Evolutionary conservation across 805 yeast genomes (phyloP).

Genomic region (Phaffomyces thermotolerans): DNA sequence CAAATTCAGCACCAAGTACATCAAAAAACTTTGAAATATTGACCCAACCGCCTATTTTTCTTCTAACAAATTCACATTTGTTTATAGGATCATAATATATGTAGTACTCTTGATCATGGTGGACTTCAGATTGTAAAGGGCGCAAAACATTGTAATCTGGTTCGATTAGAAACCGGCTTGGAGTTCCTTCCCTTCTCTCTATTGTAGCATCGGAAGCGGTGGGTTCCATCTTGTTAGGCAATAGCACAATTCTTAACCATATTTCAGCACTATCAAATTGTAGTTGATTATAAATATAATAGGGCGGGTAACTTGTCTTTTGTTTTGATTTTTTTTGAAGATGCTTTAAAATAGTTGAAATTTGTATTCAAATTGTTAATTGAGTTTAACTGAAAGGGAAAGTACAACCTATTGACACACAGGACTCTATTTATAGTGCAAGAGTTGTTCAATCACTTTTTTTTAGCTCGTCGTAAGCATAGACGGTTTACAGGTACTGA

Average conservation of each 20-base stretch:
- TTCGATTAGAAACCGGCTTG: background rate
- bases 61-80: conserved; percentile 7
- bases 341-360: background rate
- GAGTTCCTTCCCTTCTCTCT: too few relatives aligned
- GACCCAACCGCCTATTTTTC: conserved; percentile 21
- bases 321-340: too few relatives aligned
- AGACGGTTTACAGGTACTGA: too few relatives aligned
- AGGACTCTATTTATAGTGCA: too few relatives aligned
- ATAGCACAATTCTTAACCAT: too few relatives aligned
- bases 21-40: conserved; percentile 13
- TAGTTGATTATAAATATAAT: too few relatives aligned
- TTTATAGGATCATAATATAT: conserved; percentile 2
- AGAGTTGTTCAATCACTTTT: background rate
- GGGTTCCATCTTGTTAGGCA: background rate
- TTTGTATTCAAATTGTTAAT: too few relatives aligned
- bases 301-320: too few relatives aligned
- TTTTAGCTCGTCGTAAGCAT: background rate
- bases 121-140: conserved; percentile 5
- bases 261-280: too few relatives aligned
- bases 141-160: background rate
- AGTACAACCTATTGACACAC: too few relatives aligned
- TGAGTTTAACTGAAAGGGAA: too few relatives aligned
- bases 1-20: background rate
- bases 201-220: too few relatives aligned
- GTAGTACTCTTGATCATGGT: conserved; percentile 9